Base-by-base conservation (phyloP, 768 basidiomycete genomes). In the Omphalotus guepiniiformis region DNA sequence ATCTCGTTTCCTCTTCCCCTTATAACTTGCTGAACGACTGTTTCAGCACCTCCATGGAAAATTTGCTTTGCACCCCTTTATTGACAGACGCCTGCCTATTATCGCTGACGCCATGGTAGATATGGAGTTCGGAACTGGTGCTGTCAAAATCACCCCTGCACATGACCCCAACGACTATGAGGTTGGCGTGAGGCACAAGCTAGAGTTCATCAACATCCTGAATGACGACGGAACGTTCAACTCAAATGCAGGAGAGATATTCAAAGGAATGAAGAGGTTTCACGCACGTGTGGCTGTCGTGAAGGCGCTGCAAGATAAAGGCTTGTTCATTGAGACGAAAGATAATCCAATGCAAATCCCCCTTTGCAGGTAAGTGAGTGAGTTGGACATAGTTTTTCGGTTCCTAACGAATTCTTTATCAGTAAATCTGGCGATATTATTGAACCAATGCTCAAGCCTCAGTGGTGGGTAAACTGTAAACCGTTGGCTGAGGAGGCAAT, bases 271-370 rank as follows among this genome's bases (percentile, higher is more conserved):
- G 88, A 95, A 95, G 66, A 82, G 96, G 36, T 98, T 97, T 81
- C 93, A 96, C 62, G 92, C 86, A 13, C 74, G 96, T 52, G 82
- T 80, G 37, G 85, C 78, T 42, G 85, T 98, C 37, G 77, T 97
- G 38, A 79, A 93, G 64, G 82, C 76, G 15, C 69, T 98, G 50
- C 87, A 93, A 65, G 88, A 90, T 47, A 71, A 78, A 18, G 94
- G 91, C 1, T 66, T 96, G 3, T 98, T 80, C 60, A 70, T 97
- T 32, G 94, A 94, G 63, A 84, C 85, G 12, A 94, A 93, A 65
- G 91, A 97, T 58, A 98, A 99, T 67, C 84, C 93, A 7, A 98
- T 99, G 96, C 85, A 85, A 58, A 90, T 99, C 34, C 95, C 95
- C 1, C 72, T 97, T 43, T 98, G 95, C 83, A 82, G 75, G 89